Evolutionary conservation across 192 early-diverging fungal species (phyloP), one percentile per base, ranked within the genome.

Genomic region (Coemansia sp.): DNA sequence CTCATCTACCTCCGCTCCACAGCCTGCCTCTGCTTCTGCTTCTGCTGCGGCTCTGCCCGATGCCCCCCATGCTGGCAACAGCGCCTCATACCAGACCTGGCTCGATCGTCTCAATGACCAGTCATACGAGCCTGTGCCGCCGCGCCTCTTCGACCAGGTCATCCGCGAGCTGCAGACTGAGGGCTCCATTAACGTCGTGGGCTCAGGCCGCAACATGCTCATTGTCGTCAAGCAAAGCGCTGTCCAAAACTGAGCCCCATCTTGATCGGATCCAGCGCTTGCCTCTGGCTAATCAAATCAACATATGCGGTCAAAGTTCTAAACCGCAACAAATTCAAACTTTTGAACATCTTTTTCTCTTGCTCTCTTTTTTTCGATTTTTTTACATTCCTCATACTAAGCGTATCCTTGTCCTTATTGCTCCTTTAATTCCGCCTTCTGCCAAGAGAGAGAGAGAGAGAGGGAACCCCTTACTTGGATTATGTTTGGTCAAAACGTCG

Each of bases 131-230:
- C 72, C 83, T 32, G 71, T 89, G n/a, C 71, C 83, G 3, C 79
- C 71, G 15, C 73, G 79, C 33, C 65, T 84, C 22, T 86, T 89
- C 55, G 87, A 87, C 56, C 80, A 85, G 67, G 86, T 76, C 15
- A 62, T 89, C 20, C 69, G 77, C 15, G 75, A 83, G 59, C 65
- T 89, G 67, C 74, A 83, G 50, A 85, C 82, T 10, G 83, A 87
- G 73, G 85, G 85, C 35, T 23, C 62, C 38, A 62, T 81, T 20
- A 73, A 65, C 38, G 48, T 81, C 3, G 78, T 81, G 14, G 78
- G 78, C 41, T 46, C 78, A 1, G 78, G 78, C 1, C 78, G 78
- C 54, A 72, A 59, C 41, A 72, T 72, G 73, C 60, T 66, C 13
- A 58, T 81, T 53, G 73, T 81, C 2, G 73, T 81, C 54, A 81